Evolutionary conservation across 2,329 filamentous ascomycete genomes (phyloP).

Genomic region (Aspergillus ustus): DNA sequence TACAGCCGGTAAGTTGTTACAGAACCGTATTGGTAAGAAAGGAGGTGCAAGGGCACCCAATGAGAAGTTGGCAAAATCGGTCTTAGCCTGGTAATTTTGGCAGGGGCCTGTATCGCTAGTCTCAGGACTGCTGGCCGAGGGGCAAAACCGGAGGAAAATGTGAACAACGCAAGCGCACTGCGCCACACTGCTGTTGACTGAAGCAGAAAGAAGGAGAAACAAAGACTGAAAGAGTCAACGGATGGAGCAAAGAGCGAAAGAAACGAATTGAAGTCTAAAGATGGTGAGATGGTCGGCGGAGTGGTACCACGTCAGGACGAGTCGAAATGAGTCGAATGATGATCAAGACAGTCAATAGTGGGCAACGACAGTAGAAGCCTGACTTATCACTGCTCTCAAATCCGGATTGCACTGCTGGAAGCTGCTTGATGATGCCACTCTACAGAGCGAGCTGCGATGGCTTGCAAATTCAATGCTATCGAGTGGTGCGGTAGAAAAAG

Average conservation of each 20-base stretch:
- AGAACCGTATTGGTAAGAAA: not conserved
- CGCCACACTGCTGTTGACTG: conserved; percentile 21
- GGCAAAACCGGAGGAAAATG: conserved; percentile 9
- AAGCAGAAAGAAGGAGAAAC: not conserved
- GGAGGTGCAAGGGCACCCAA: conserved; percentile 2
- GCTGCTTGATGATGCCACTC: conserved; percentile 20
- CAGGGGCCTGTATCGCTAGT: conserved; percentile 3
- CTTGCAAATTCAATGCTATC: not conserved
- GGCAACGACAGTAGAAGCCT: not conserved
- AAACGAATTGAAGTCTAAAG: conserved; percentile 8
- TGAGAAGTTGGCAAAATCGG: not conserved
- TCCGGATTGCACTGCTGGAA: conserved; percentile 10
- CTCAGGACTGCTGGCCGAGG: conserved; percentile 17
- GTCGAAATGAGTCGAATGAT: conserved; percentile 12
- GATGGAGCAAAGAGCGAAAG: conserved; percentile 3
- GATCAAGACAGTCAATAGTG: conserved; percentile 18
- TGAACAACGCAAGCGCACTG: conserved; percentile 17
- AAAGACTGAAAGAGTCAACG: conserved; percentile 13
- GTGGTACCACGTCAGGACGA: conserved; percentile 26
- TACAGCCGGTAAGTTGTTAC: not conserved
- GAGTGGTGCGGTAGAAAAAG: conserved; percentile 3
- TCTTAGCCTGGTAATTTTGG: conserved; percentile 9
- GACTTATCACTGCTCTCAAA: not conserved
- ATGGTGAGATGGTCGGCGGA: conserved; percentile 17
- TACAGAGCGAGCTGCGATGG: not conserved